Conservation (phyloP, 768 basidiomycete genomes). For the Galerina marginata region DNA sequence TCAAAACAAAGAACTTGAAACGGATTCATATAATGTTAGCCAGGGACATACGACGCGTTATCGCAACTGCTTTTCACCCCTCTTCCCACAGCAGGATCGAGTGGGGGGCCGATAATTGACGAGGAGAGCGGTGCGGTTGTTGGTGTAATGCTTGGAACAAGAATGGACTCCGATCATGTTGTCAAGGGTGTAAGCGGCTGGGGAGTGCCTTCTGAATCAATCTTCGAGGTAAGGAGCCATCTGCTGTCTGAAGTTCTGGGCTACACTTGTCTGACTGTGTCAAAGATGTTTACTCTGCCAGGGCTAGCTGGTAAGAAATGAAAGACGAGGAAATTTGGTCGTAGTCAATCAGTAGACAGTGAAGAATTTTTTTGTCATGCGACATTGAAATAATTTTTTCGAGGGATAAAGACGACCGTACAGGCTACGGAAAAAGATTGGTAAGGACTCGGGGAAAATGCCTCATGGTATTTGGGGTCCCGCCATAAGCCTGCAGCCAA, state of each 20-base stretch:
- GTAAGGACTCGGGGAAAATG: slow-evolving; percentile 27
- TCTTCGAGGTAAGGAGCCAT: slow-evolving; percentile 55
- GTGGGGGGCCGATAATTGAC: slow-evolving; percentile 73
- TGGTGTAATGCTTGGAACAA: slow-evolving; percentile 65
- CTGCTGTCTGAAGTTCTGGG: no score
- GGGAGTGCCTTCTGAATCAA: slow-evolving; percentile 66
- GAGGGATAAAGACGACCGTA: background rate
- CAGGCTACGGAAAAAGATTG: background rate
- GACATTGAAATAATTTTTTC: slow-evolving; percentile 17
- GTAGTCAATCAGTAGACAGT: background rate
- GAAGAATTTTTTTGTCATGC: background rate
- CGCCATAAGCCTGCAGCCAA: slow-evolving; percentile 37
- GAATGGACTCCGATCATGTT: slow-evolving; percentile 51
- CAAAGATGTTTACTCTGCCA: slow-evolving; percentile 61
- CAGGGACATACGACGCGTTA: slow-evolving; percentile 72
- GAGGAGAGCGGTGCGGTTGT: slow-evolving; percentile 65
- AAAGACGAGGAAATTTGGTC: background rate
- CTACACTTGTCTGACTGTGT: background rate
- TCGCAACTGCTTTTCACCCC: slow-evolving; percentile 60
- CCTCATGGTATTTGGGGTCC: slow-evolving; percentile 40
- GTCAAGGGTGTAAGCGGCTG: slow-evolving; percentile 62
- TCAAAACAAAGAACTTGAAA: background rate
- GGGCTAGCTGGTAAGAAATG: slow-evolving; percentile 44
- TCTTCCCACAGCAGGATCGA: slow-evolving; percentile 66
- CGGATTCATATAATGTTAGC: slow-evolving; percentile 36